Base-by-base conservation (phyloP, 371 early-diverging fungal genomes). In the Umbelopsis sp. region DNA sequence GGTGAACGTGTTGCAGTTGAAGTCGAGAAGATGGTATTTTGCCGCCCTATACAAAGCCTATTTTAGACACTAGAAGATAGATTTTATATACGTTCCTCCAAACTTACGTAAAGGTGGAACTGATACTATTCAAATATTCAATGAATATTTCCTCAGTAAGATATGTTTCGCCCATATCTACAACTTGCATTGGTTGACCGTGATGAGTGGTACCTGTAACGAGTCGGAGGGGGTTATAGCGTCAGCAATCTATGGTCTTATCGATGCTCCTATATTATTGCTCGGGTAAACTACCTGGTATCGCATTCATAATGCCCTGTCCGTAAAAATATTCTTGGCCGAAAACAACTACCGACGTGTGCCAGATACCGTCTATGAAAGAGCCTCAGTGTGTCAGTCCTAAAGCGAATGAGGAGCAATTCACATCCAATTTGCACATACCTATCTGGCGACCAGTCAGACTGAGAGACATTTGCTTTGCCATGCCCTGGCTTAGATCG, bases 311-410 rank as follows among this genome's bases (percentile, higher is more conserved):
- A 57, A 92, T 89, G 9, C 96, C 95, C 72, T 90, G 89, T 18
- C 94, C 94, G 74, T 89, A 98, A 77, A 80, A 96, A 74, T 90
- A 92, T 71, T 99, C 99, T 48, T 77, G 82, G 4, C 92, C 96
- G 76, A 84, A 95, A 37, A 94, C 88, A 32, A 96, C 95, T 5
- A 98, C 92, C 0, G 96, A 89, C 1, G 97, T 98, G 77, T 98
- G 99, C 89, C 91, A 93, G 65, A 93, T 91, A 65, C 90, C 94
- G 65, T 92, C 92, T 80, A 20, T 12, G 84, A 25, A 48, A 50
- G 35, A 6, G 18, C 7, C 14, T 37, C 3, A 44, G n/a, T 32
- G 46, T 46, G 32, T 50, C 41, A 53, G 65, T 25, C 41, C 38
- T n/a, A 50, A 64, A 44, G 12, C 35, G 8, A 20, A 22, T 22